Evolutionary conservation across 345 rosid genomes (phyloP).

Genomic region (Limnanthes douglasii): DNA sequence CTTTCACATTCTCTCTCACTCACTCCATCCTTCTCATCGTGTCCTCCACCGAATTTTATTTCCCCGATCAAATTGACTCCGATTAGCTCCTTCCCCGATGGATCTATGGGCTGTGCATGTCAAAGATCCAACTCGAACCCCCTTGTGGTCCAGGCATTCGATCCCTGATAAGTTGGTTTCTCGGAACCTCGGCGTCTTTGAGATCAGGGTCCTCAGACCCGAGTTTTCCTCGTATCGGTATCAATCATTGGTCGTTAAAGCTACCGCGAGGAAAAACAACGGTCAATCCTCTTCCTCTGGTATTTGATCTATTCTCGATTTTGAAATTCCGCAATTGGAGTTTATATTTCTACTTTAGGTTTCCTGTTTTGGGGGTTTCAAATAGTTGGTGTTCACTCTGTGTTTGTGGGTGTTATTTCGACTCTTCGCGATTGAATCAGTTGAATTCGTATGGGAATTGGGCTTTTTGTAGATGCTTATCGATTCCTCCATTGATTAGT

Average conservation of each 20-base stretch:
- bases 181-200: constrained; percentile 13
- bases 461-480: not conserved
- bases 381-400: no score
- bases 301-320: constrained; percentile 1
- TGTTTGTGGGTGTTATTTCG: not conserved
- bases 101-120: constrained; percentile 31
- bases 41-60: no score
- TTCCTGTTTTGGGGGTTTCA: no score
- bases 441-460: not conserved
- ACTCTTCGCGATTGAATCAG: not conserved
- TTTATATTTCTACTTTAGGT: no score
- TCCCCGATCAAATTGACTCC: not conserved
- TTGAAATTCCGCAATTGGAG: not conserved
- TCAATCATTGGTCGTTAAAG: constrained; percentile 25
- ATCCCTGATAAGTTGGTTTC: constrained; percentile 12
- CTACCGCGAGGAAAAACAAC: constrained; percentile 52
- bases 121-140: constrained; percentile 17
- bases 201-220: constrained; percentile 26
- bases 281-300: constrained; percentile 28
- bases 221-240: constrained; percentile 13
- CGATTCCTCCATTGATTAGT: no score
- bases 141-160: constrained; percentile 12
- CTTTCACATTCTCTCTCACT: not conserved
- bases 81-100: constrained; percentile 15
- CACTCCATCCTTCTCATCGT: not conserved